Conservation (phyloP, 2,329 filamentous ascomycete genomes). For the Coniochaeta pulveracea region DNA sequence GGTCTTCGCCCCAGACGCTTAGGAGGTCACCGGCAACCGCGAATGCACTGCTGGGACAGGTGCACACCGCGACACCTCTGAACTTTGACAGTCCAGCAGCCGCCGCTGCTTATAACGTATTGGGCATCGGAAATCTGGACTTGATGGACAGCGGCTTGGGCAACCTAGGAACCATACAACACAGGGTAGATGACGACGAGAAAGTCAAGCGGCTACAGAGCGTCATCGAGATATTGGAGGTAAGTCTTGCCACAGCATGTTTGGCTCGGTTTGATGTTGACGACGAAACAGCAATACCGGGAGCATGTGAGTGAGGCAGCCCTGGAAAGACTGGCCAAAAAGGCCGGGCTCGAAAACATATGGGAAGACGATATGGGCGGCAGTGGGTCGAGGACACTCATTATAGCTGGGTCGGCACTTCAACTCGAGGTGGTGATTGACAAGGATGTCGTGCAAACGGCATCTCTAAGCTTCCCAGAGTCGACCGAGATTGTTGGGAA, state of each 20-base stretch:
- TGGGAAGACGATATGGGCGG: constrained; percentile 42
- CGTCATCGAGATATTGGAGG: constrained; percentile 38
- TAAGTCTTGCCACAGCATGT: constrained; percentile 23
- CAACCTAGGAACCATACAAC: constrained; percentile 25
- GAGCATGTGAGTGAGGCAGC: constrained; percentile 64
- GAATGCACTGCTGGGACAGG: constrained; percentile 34
- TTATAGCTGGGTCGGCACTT: constrained; percentile 51
- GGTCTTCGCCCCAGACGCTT: constrained; percentile 52
- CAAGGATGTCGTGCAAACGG: constrained; percentile 50
- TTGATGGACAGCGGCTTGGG: constrained; percentile 36
- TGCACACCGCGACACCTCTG: constrained; percentile 30
- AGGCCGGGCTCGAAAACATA: constrained; percentile 53
- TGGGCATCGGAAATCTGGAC: constrained; percentile 42
- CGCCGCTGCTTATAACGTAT: constrained; percentile 46
- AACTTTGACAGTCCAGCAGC: constrained; percentile 56
- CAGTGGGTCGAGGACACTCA: constrained; percentile 38
- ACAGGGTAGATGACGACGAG: constrained; percentile 32
- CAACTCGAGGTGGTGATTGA: constrained; percentile 50
- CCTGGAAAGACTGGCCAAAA: constrained; percentile 57
- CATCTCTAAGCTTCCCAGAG: constrained; percentile 52
- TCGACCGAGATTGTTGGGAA: constrained; percentile 45
- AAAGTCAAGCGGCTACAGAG: constrained; percentile 40
- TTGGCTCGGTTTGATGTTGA: too few relatives aligned
- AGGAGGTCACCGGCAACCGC: constrained; percentile 50
- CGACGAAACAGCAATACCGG: constrained; percentile 24